Percentiles rank a stretch among this genome's conserved stretches.
Conservation (phyloP, 257 asterid species). For the Eustoma russellianum region DNA sequence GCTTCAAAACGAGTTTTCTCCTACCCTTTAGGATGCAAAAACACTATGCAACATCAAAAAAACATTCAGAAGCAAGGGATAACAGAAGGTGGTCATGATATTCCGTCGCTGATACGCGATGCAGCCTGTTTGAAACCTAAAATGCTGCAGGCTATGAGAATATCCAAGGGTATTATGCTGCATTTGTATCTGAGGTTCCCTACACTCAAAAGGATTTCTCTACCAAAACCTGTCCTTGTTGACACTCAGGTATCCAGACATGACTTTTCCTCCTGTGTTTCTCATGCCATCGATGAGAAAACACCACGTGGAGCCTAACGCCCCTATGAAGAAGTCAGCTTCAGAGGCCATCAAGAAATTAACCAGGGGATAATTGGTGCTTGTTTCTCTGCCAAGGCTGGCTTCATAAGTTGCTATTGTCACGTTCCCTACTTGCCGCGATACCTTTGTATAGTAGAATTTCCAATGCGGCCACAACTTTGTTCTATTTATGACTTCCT, state of each 20-base stretch:
- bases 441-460: slow-evolving; percentile 73
- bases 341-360: slow-evolving; percentile 96
- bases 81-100: no score
- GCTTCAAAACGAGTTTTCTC: no score
- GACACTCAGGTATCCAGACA: slow-evolving; percentile 91
- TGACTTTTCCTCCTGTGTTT: slow-evolving; percentile 86
- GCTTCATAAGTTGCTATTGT: slow-evolving; percentile 85
- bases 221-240: slow-evolving; percentile 96
- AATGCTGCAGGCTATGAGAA: no score
- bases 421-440: slow-evolving; percentile 72
- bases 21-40: no score
- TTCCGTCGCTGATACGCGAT: no score
- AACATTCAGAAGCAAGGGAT: no score
- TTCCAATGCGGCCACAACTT: slow-evolving; percentile 47
- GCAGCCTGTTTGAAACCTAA: no score
- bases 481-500: slow-evolving; percentile 73
- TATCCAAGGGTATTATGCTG: no score
- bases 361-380: slow-evolving; percentile 86
- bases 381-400: slow-evolving; percentile 80
- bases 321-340: slow-evolving; percentile 85
- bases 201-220: not conserved
- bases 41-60: no score
- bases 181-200: no score
- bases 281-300: slow-evolving; percentile 91
- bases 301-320: slow-evolving; percentile 93